These are phyloP conservation scores for Bothia castanella DNA, from an alignment of 1,284 basidiomycete species.

Conservation along the genomic window DNA sequence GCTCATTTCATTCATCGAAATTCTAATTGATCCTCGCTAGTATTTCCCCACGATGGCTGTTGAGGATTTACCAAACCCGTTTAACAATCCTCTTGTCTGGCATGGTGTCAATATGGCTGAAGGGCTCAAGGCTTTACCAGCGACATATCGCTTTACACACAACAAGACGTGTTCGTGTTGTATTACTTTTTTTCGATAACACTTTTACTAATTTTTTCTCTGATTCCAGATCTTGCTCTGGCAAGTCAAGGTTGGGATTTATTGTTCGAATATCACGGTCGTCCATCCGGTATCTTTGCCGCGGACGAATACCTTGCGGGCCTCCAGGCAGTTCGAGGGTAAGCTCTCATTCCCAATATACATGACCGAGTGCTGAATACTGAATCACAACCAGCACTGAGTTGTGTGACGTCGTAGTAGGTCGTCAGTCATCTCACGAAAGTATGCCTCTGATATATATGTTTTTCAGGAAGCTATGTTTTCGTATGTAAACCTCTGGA, in stretches of 20 bases:
- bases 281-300: slow-evolving; percentile 55
- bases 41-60: slow-evolving; percentile 19
- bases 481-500: slow-evolving; percentile 38
- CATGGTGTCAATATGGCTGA: slow-evolving; percentile 60
- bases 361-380: neutral
- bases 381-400: slow-evolving; percentile 38
- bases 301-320: slow-evolving; percentile 58
- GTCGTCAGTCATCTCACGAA: too few species aligned
- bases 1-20: too few species aligned
- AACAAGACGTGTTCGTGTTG: slow-evolving; percentile 45
- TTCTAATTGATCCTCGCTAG: neutral
- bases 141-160: slow-evolving; percentile 50
- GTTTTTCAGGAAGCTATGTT: slow-evolving; percentile 50
- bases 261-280: slow-evolving; percentile 57
- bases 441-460: too few species aligned
- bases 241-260: slow-evolving; percentile 55
- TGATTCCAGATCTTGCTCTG: slow-evolving; percentile 36
- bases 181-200: too few species aligned
- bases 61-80: slow-evolving; percentile 34
- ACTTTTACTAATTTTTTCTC: neutral
- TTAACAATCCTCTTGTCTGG: slow-evolving; percentile 18
- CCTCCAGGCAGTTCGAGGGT: slow-evolving; percentile 52
- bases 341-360: slow-evolving; percentile 9
- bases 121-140: slow-evolving; percentile 53
- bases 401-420: slow-evolving; percentile 49